Evolutionary conservation across 106 monocot species (phyloP), one percentile per base, ranked within the genome.

Genomic region (Allium sativum): DNA sequence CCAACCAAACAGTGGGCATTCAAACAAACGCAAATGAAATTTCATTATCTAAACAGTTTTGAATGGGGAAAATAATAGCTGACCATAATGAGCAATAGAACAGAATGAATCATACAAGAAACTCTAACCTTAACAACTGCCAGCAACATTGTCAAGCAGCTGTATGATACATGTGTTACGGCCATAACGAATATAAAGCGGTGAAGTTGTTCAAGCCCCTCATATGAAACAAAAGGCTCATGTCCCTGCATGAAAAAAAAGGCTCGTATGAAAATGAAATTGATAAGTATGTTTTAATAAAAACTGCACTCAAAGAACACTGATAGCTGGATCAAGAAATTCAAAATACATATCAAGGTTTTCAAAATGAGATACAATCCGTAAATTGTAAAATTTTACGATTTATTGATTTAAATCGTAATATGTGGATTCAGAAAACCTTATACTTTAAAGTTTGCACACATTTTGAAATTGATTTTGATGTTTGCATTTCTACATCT

Each of bases 101-200:
- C 45, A 44, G 44, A 17, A 56, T 20, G 21, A 56, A 67, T 56
- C 18, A 21, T 7, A 14, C 20, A 9, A 21, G 64, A 41, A 52
- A 15, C 21, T n/a, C 78, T 44, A 47, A 98, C 96, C 91, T 98
- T 98, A 44, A 98, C 67, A 67, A 87, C 82, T 17, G 96, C 82
- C 58, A 98, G 52, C 73, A 98, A 56, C 87, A 98, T 91, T 66
- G 91, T 98, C 63, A 98, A 72, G 70, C 96, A 98, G 51, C 96
- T 98, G 53, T 98, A 98, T 14, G 74, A 74, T 22, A 98, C 87
- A 80, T 98, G 96, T 10, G 91, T 98, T 72, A 98, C 78, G 43
- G 96, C 96, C 96, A 98, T 98, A 41, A 98, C 87, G 72, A 98
- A 98, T 41, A 98, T 91, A 70, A 98, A 98, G 3, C 90, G 84